Conservation (phyloP, 2,329 filamentous ascomycete species). For the Cyanodermella asteris region DNA sequence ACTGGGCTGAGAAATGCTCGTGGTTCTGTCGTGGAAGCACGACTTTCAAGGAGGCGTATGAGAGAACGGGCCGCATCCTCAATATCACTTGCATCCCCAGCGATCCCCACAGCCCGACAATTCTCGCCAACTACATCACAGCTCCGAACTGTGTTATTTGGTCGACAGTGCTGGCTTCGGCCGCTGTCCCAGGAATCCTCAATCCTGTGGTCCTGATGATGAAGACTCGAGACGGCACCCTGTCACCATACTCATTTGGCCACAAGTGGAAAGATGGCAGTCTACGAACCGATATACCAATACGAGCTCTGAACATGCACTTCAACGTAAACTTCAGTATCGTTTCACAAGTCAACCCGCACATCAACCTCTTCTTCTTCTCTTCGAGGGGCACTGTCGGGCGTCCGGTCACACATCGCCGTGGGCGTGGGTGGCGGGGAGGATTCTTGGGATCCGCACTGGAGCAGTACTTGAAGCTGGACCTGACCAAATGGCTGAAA, state of each 20-base stretch:
- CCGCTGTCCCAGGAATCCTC: constrained; percentile 84
- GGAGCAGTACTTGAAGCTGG: constrained; percentile 89
- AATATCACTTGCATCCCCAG: constrained; percentile 93
- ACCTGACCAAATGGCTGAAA: constrained; percentile 93
- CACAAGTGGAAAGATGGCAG: constrained; percentile 99
- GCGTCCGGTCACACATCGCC: constrained; percentile 83
- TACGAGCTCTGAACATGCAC: constrained; percentile 82
- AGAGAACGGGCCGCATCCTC: constrained; percentile 77
- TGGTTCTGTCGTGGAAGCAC: constrained; percentile 87
- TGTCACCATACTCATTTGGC: constrained; percentile 81
- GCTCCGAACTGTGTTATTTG: constrained; percentile 94
- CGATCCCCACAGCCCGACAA: constrained; percentile 79
- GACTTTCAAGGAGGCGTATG: constrained; percentile 87
- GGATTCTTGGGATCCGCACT: constrained; percentile 81
- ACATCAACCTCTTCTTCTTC: constrained; percentile 98
- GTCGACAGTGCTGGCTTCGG: constrained; percentile 86
- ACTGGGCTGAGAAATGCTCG: constrained; percentile 6
- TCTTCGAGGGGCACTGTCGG: constrained; percentile 80
- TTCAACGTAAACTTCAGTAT: constrained; percentile 99
- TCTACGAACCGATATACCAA: constrained; percentile 79
- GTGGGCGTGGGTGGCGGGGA: constrained; percentile 83
- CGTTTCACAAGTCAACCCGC: constrained; percentile 74
- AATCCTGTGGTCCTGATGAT: constrained; percentile 64
- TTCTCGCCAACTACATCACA: constrained; percentile 87
- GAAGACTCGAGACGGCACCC: constrained; percentile 51